phyloP scores from a whole-genome alignment of 306 rosid species.

The Psophocarpus tetragonolobus region DNA sequence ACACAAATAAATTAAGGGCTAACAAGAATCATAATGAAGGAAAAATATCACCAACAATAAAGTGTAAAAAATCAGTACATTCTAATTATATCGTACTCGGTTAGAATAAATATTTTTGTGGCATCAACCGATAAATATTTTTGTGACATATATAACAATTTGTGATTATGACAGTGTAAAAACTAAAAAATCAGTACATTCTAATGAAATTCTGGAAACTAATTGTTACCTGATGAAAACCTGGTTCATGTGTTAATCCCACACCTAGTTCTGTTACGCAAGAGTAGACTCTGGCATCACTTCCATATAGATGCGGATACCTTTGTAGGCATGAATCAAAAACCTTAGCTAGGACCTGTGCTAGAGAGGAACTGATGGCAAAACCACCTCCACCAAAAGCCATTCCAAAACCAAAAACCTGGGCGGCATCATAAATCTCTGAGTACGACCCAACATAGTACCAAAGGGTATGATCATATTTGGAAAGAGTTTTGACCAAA shows the following conservation, averaged over 20 bases:
- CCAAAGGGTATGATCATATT: slow-evolving; percentile 74
- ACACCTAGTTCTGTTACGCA: slow-evolving; percentile 85
- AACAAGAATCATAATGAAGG: background rate
- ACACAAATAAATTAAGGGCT: background rate
- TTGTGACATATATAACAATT: background rate
- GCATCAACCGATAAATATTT: too few relatives aligned
- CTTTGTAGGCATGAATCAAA: slow-evolving; percentile 77
- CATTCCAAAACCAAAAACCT: slow-evolving; percentile 63
- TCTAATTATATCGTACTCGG: too few relatives aligned
- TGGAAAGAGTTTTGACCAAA: slow-evolving; percentile 69
- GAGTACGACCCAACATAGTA: slow-evolving; percentile 73
- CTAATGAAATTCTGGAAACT: background rate
- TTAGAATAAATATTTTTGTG: too few relatives aligned
- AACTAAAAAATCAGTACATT: background rate
- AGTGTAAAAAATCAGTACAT: too few relatives aligned
- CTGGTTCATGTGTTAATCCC: slow-evolving; percentile 70
- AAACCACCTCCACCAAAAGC: slow-evolving; percentile 91
- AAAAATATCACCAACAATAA: background rate
- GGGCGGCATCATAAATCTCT: slow-evolving; percentile 49
- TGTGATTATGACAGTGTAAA: background rate
- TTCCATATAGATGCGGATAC: slow-evolving; percentile 80
- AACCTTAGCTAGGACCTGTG: slow-evolving; percentile 54
- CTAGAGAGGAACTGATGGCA: slow-evolving; percentile 70
- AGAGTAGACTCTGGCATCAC: slow-evolving; percentile 70
- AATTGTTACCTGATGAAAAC: slow-evolving; percentile 81